Evolutionary conservation across 202 grass and related monocot species (phyloP), one percentile per base, ranked within the genome.

Genomic region (Cymbopogon flexuosus): DNA sequence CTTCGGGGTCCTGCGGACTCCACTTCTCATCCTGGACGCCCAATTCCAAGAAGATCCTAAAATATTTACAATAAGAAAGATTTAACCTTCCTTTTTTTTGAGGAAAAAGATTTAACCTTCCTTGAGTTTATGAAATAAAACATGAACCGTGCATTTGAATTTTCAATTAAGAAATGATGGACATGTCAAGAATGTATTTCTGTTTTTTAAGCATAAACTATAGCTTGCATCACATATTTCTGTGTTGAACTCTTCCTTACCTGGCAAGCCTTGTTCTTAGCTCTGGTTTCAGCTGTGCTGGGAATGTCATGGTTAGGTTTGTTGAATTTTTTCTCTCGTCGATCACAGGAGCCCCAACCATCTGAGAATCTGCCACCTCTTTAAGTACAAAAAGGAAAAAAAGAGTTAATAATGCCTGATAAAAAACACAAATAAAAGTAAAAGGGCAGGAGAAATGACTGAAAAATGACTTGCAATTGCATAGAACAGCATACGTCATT

Each of bases 201-300:
- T 79, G n/a, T n/a, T n/a, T n/a, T n/a, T n/a, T n/a, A n/a, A n/a
- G n/a, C n/a, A n/a, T n/a, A n/a, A n/a, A n/a, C n/a, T n/a, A n/a
- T n/a, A n/a, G n/a, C n/a, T n/a, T n/a, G n/a, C n/a, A n/a, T n/a
- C n/a, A n/a, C n/a, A n/a, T n/a, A n/a, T n/a, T n/a, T n/a, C n/a
- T n/a, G n/a, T n/a, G n/a, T n/a, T n/a, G n/a, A n/a, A n/a, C n/a
- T n/a, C n/a, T 84, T 80, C 10, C 29, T 84, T 83, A 89, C 91
- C 85, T 97, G 94, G 65, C 91, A 89, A 84, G 94, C 90, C 90
- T 94, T 97, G 81, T 97, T 94, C 85, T 97, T 97, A 76, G 94
- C 94, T 79, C 92, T 84, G 30, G 94, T 97, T 91, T 97, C 92
- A 79, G 94, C 94, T 78, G 94, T 97, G 79, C 94, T 94, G 36